Evolutionary conservation across 768 basidiomycete species (phyloP).

Genomic region (Roridomyces roridus): DNA sequence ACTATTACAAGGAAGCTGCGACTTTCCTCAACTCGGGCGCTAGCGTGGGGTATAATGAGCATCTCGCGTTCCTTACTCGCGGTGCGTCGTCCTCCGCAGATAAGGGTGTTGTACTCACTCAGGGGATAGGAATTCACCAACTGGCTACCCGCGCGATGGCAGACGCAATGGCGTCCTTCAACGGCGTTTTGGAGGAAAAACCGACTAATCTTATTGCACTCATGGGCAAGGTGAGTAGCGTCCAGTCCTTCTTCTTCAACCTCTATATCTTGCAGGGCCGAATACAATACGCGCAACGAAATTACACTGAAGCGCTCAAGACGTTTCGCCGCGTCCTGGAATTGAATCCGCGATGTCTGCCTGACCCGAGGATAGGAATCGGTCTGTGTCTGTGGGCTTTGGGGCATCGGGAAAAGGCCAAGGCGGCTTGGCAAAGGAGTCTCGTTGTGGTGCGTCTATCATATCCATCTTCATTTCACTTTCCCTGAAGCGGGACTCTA

Average conservation of each 20-base stretch:
- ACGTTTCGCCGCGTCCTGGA: conserved; percentile 86
- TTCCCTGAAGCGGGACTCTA: conserved; percentile 33
- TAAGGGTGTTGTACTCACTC: neutral
- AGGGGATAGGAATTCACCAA: conserved; percentile 81
- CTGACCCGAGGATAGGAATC: conserved; percentile 95
- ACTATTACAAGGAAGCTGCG: conserved; percentile 73
- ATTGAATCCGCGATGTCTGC: conserved; percentile 78
- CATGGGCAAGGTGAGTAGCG: conserved; percentile 74
- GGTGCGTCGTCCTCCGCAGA: conserved; percentile 43
- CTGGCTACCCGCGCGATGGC: conserved; percentile 83
- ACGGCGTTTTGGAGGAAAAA: conserved; percentile 75
- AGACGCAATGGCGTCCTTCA: conserved; percentile 82
- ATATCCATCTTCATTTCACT: neutral
- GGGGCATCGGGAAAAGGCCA: conserved; percentile 82
- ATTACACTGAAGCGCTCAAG: conserved; percentile 80
- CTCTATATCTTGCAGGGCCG: conserved; percentile 64
- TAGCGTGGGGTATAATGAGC: conserved; percentile 62
- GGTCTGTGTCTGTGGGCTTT: conserved; percentile 94
- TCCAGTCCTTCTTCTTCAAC: neutral
- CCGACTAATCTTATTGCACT: conserved; percentile 90
- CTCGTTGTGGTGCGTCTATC: conserved; percentile 72
- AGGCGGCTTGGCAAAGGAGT: conserved; percentile 89
- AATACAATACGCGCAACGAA: conserved; percentile 80
- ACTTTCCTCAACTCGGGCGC: conserved; percentile 68
- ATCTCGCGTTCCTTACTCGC: conserved; percentile 69